phyloP scores from a whole-genome alignment of 83 land plant species.

The Diphasiastrum complanatum region DNA sequence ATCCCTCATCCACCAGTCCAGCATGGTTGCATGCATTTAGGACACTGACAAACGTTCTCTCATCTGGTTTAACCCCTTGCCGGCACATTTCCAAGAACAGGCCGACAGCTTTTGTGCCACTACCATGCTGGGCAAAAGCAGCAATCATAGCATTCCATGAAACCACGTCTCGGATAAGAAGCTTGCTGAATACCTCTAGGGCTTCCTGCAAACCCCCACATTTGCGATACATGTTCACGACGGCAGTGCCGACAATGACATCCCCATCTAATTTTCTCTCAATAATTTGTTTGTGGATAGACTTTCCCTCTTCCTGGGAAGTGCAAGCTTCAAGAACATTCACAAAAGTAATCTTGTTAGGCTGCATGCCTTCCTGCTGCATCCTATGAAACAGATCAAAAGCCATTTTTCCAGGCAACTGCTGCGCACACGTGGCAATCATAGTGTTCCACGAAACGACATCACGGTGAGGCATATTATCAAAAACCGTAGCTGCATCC shows the following conservation, averaged over 20 bases:
- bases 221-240: conserved; percentile 44
- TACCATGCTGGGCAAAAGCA: conserved; percentile 46
- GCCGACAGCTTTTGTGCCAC: conserved; percentile 37
- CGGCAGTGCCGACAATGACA: conserved; percentile 26
- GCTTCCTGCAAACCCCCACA: conserved; percentile 43
- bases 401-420: not conserved
- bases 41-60: conserved; percentile 38
- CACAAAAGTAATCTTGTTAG: conserved; percentile 18
- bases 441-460: not conserved
- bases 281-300: conserved; percentile 28
- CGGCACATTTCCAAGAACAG: conserved; percentile 30
- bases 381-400: conserved; percentile 5
- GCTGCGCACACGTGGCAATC: not conserved
- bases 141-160: conserved; percentile 51
- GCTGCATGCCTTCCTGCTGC: not conserved
- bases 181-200: conserved; percentile 24
- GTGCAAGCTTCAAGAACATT: conserved; percentile 43
- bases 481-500: not conserved
- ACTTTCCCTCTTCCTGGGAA: conserved; percentile 13
- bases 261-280: conserved; percentile 43
- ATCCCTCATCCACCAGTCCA: conserved; percentile 19
- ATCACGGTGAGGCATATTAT: not conserved
- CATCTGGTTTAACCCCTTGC: conserved; percentile 31
- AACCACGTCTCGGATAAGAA: conserved; percentile 33
- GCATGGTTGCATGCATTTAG: conserved; percentile 38